Evolutionary conservation across 1,139 yeast species (phyloP), one percentile per base, ranked within the genome.

Genomic region (Eremothecium cymbalariae): DNA sequence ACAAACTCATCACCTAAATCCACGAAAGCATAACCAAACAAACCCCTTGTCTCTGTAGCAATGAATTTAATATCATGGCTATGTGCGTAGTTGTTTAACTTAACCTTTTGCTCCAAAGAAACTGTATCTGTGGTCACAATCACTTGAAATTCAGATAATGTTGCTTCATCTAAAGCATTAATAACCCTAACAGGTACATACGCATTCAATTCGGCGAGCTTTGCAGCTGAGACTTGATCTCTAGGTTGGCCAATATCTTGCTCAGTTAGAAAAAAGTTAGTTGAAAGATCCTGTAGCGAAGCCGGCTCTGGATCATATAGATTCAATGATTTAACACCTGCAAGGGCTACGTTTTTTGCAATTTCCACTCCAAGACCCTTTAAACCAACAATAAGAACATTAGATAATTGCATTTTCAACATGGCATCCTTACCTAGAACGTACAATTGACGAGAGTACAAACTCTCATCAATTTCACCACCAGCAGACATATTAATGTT

Each of bases 361-460:
- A 90, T 86, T 61, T 90, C 99, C 31, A 84, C 72, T 48, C 99
- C 99, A 32, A 90, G 67, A 24, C 98, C 98, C 55, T 77, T 78
- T 43, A 88, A 65, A 3, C 98, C 98, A 44, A 88, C 74, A 37
- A 90, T 69, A 34, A 90, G 71, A 13, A 90, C 95, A 51, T 82
- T 85, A 28, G 97, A 86, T 46, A 74, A 70, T 54, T 90, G 95
- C 96, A 90, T 84, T 60, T 85, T 83, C 52, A 88, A 68, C 99
- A 90, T 90, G 36, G 99, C 99, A 49, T 90, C 98, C 53, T 84
- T 83, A 39, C 96, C 96, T 50, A 86, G 64, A 38, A 86, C 96
- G 50, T 86, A 85, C 59, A 90, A 72, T 64, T 90, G 98, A 60
- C 98, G 85, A 32, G 96, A 86, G 68, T 90, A 90, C 51, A 90